Percentiles rank a stretch among this genome's conserved stretches.
phyloP scores from a whole-genome alignment of 768 basidiomycete genomes.

The Termitomyces sp. region DNA sequence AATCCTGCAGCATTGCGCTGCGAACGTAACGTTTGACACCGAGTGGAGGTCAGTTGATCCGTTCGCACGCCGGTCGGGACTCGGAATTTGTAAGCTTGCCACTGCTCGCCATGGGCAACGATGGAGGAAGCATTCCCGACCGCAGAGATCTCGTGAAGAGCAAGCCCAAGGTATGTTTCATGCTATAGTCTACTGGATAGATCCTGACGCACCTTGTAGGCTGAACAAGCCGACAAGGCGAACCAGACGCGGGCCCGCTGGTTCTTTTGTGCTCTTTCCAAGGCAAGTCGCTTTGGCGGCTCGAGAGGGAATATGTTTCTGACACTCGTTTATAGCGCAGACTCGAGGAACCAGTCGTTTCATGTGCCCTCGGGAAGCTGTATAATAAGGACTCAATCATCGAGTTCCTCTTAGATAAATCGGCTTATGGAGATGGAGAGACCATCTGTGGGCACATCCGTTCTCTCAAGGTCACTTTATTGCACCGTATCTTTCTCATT shows the following conservation, averaged over 20 bases:
- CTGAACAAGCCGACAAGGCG: slow-evolving; percentile 86
- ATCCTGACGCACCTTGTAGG: slow-evolving; percentile 27
- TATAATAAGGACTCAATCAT: slow-evolving; percentile 96
- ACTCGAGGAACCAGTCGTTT: slow-evolving; percentile 86
- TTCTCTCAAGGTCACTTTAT: slow-evolving; percentile 61
- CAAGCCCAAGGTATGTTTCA: slow-evolving; percentile 55
- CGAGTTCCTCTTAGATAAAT: slow-evolving; percentile 81
- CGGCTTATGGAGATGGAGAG: slow-evolving; percentile 85
- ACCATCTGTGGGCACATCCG: slow-evolving; percentile 65
- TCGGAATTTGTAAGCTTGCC: slow-evolving; percentile 31
- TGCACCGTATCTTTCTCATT: neutral
- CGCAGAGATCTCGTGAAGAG: slow-evolving; percentile 71
- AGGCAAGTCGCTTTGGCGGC: slow-evolving; percentile 45
- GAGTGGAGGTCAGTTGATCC: slow-evolving; percentile 47
- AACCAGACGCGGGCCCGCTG: slow-evolving; percentile 85
- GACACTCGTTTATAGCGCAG: slow-evolving; percentile 55
- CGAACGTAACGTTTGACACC: slow-evolving; percentile 9
- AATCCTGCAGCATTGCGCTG: slow-evolving; percentile 89
- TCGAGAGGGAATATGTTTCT: slow-evolving; percentile 38
- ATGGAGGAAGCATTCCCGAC: slow-evolving; percentile 86
- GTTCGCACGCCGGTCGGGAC: slow-evolving; percentile 1
- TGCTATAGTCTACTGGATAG: neutral
- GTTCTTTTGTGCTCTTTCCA: slow-evolving; percentile 94
- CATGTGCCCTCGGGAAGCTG: slow-evolving; percentile 87
- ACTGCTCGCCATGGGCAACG: slow-evolving; percentile 67